Evolutionary conservation across 805 yeast genomes (phyloP).

Genomic region (Lipomyces oligophaga): DNA sequence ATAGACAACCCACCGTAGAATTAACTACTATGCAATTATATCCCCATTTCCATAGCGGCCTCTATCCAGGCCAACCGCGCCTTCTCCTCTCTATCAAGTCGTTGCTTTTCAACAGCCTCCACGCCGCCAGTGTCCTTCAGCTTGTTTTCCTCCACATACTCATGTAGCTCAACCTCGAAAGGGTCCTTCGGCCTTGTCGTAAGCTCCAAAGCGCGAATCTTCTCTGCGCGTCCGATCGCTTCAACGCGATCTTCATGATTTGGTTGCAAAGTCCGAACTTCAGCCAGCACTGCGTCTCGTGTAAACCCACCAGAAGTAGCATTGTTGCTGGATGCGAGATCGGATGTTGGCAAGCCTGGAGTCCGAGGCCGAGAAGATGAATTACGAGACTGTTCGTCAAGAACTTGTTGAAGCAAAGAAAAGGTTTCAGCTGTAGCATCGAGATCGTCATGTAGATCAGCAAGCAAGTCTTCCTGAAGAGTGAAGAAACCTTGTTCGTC

Average conservation of each 20-base stretch:
- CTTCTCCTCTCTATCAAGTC: constrained; percentile 66
- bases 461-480: constrained; percentile 79
- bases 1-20: no score
- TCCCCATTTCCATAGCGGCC: no score
- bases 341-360: constrained; percentile 37
- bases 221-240: constrained; percentile 86
- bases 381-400: constrained; percentile 56
- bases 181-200: constrained; percentile 54
- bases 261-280: constrained; percentile 75
- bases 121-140: constrained; percentile 84
- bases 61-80: constrained; percentile 49
- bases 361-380: constrained; percentile 8
- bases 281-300: constrained; percentile 70
- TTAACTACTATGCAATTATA: no score
- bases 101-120: constrained; percentile 71
- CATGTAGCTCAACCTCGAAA: constrained; percentile 81
- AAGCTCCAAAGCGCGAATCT: constrained; percentile 66
- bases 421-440: constrained; percentile 77
- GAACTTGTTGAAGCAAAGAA: constrained; percentile 72
- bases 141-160: constrained; percentile 73
- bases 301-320: constrained; percentile 46
- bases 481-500: constrained; percentile 92
- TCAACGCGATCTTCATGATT: constrained; percentile 80
- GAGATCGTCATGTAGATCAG: constrained; percentile 76
- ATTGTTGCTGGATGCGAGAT: constrained; percentile 29